A percentile compares a stretch with the other conserved stretches of the same genome.
Evolutionary conservation across 139 green algal genomes (phyloP).

Genomic region (Chlorella vulgaris): DNA sequence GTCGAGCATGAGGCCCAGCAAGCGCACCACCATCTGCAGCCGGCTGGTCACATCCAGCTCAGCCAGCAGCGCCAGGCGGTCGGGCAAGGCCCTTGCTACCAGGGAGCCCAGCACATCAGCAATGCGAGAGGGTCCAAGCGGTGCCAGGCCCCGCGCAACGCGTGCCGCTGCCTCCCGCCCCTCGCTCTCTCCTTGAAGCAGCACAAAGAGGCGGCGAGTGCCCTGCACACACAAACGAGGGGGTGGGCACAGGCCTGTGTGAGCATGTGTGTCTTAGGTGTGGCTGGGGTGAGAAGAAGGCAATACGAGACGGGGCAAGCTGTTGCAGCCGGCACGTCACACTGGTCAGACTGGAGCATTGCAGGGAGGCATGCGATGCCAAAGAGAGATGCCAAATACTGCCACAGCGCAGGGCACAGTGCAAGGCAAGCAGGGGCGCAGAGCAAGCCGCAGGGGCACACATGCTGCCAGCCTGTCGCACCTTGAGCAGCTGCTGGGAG

Average conservation of each 20-base stretch:
- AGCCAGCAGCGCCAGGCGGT: slow-evolving; percentile 35
- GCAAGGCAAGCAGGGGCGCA: background rate
- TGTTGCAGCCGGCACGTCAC: too few species aligned
- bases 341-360: too few species aligned
- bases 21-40: slow-evolving; percentile 8
- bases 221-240: too few species aligned
- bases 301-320: too few species aligned
- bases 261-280: too few species aligned
- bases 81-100: background rate
- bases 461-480: background rate
- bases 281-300: too few species aligned
- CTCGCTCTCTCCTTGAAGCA: slow-evolving; percentile 21
- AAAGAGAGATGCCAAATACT: too few species aligned
- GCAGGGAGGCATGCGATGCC: too few species aligned
- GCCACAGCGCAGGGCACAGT: too few species aligned
- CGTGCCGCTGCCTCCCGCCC: slow-evolving; percentile 6
- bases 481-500: slow-evolving; percentile 30
- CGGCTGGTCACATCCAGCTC: slow-evolving; percentile 10
- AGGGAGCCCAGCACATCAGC: slow-evolving; percentile 36
- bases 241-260: background rate
- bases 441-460: background rate
- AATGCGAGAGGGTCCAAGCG: slow-evolving; percentile 28
- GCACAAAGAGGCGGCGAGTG: slow-evolving; percentile 32
- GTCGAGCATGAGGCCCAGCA: slow-evolving; percentile 18
- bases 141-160: slow-evolving; percentile 12